Percentiles rank a stretch among this genome's conserved stretches.
Evolutionary conservation across 495 filamentous ascomycete species (phyloP).

Genomic region (Bombardia bombarda): DNA sequence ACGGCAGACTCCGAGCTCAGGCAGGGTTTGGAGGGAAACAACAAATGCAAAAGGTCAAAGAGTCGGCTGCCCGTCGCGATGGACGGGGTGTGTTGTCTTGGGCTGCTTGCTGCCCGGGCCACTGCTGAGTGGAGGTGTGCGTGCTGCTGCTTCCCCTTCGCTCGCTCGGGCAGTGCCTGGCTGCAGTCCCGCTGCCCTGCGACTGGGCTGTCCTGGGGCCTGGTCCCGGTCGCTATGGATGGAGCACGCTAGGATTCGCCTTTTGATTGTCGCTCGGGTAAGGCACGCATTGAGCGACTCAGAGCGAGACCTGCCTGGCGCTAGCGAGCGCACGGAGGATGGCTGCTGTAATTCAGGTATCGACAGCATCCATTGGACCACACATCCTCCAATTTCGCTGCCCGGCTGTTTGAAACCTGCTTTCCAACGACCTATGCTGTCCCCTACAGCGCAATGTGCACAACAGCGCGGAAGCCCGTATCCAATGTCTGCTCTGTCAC

Average conservation of each 20-base stretch:
- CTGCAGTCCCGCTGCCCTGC: background rate
- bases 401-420: constrained; percentile 7
- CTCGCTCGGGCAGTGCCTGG: background rate
- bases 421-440: too few relatives aligned
- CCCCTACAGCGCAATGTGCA: too few relatives aligned
- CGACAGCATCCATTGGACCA: constrained; percentile 11
- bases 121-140: too few relatives aligned
- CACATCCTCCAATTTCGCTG: constrained; percentile 19
- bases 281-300: constrained; percentile 12
- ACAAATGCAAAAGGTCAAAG: too few relatives aligned
- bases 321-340: constrained; percentile 18
- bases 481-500: too few relatives aligned
- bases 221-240: background rate
- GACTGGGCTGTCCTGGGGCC: background rate
- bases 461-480: too few relatives aligned
- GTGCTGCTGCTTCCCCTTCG: too few relatives aligned
- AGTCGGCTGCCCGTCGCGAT: too few relatives aligned
- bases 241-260: constrained; percentile 20
- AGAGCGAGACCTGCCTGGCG: constrained; percentile 19
- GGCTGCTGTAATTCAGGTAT: constrained; percentile 17
- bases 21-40: too few relatives aligned
- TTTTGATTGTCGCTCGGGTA: constrained; percentile 21
- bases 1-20: too few relatives aligned
- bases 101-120: too few relatives aligned
- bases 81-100: too few relatives aligned